phyloP scores from a whole-genome alignment of 1,284 basidiomycete genomes.

The Pseudozyma pruni region DNA sequence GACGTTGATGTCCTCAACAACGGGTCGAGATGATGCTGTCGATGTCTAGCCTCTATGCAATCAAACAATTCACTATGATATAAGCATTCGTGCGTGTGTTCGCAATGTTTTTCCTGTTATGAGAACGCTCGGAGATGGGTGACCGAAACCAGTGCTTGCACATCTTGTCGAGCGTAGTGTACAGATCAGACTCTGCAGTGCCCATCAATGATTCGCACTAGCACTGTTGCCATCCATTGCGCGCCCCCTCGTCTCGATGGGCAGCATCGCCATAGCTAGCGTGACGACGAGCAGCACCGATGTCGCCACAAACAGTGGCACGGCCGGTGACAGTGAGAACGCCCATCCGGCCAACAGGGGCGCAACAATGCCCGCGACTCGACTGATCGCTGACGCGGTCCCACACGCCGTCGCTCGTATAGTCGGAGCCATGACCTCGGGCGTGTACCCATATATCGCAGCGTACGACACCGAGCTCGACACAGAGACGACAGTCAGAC shows the following conservation, averaged over 20 bases:
- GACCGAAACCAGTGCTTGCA: too few species aligned
- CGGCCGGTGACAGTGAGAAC: constrained; percentile 24
- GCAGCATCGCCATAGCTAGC: constrained; percentile 35
- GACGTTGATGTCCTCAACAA: not conserved
- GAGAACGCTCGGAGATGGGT: too few species aligned
- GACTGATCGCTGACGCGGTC: constrained; percentile 57
- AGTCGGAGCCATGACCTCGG: constrained; percentile 60
- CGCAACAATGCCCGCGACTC: constrained; percentile 62
- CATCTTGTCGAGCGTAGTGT: too few species aligned
- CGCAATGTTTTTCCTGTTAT: too few species aligned
- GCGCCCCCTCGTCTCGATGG: constrained; percentile 47
- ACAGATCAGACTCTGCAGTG: too few species aligned
- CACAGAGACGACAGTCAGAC: constrained; percentile 52
- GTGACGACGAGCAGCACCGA: constrained; percentile 32
- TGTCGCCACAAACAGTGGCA: constrained; percentile 44
- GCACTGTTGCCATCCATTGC: constrained; percentile 5
- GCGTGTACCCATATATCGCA: constrained; percentile 64
- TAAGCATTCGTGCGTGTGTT: not conserved
- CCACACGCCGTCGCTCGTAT: constrained; percentile 62
- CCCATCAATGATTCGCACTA: not conserved
- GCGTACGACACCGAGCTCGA: constrained; percentile 62
- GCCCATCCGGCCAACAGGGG: constrained; percentile 59
- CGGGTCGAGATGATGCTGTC: too few species aligned
- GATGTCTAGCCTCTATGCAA: too few species aligned
- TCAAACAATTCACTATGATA: constrained; percentile 10